These are phyloP conservation scores for Aspergillus chevalieri DNA, from an alignment of 2,329 filamentous ascomycete species.

Conservation along the genomic window DNA sequence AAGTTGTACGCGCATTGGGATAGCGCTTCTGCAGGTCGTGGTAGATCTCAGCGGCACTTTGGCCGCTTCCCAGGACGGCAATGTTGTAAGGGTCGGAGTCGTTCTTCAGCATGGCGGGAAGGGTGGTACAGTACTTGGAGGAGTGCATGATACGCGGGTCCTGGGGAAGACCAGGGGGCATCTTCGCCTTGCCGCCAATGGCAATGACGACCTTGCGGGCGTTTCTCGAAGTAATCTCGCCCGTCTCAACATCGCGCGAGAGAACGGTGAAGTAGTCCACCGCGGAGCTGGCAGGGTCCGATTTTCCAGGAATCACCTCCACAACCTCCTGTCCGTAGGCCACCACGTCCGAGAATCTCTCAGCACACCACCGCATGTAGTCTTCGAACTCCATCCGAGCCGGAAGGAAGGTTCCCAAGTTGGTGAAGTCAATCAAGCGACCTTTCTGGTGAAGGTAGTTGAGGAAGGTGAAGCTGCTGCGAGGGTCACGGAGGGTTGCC, in stretches of 20 bases:
- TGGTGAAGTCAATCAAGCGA: slow-evolving; percentile 84
- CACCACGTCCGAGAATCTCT: slow-evolving; percentile 67
- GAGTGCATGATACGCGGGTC: slow-evolving; percentile 76
- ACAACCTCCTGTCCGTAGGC: slow-evolving; percentile 73
- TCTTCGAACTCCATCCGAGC: slow-evolving; percentile 87
- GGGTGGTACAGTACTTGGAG: slow-evolving; percentile 63
- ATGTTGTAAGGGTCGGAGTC: slow-evolving; percentile 55
- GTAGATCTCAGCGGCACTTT: slow-evolving; percentile 94
- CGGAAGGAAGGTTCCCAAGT: slow-evolving; percentile 81
- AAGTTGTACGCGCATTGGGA: slow-evolving; percentile 68
- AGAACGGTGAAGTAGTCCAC: slow-evolving; percentile 63
- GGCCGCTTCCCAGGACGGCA: slow-evolving; percentile 80
- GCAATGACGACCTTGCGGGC: slow-evolving; percentile 56
- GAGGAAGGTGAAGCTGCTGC: slow-evolving; percentile 87
- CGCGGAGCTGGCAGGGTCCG: slow-evolving; percentile 39
- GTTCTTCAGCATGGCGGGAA: slow-evolving; percentile 36
- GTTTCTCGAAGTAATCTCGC: slow-evolving; percentile 32
- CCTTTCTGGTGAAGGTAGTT: slow-evolving; percentile 82
- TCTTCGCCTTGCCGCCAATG: slow-evolving; percentile 61
- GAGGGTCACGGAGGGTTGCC: slow-evolving; percentile 79
- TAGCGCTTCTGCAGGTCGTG: slow-evolving; percentile 78
- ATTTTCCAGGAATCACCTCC: slow-evolving; percentile 58
- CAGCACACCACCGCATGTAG: slow-evolving; percentile 88
- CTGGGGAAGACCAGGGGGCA: slow-evolving; percentile 64
- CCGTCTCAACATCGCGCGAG: slow-evolving; percentile 53